Evolutionary conservation across 2,329 filamentous ascomycete genomes (phyloP).

Genomic region (Sclerotinia spermophila): DNA sequence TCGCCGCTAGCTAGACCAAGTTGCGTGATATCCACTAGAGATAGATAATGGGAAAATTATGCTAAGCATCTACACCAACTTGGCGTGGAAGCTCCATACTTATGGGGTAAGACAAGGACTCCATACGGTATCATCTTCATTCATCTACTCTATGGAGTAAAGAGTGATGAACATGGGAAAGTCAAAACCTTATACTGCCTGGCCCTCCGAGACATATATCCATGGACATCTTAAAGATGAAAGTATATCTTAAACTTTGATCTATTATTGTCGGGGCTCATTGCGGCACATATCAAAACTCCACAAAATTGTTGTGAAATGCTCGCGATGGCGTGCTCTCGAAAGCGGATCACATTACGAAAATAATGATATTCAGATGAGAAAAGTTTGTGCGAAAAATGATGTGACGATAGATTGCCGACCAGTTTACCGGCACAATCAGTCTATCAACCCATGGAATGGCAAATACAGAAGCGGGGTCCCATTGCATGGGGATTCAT

Average conservation of each 20-base stretch:
- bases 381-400: neutral
- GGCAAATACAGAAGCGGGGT: neutral
- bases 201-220: neutral
- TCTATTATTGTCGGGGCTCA: neutral
- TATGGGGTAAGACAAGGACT: neutral
- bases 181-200: neutral
- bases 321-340: neutral
- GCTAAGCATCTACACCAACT: neutral
- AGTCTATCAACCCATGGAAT: neutral
- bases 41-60: neutral
- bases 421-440: neutral
- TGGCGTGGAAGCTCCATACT: neutral
- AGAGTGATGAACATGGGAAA: neutral
- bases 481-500: neutral
- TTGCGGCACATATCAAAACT: neutral
- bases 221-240: neutral
- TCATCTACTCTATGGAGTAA: neutral
- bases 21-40: constrained; percentile 8
- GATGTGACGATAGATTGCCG: neutral
- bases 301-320: neutral
- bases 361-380: neutral
- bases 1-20: neutral
- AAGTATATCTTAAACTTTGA: neutral
- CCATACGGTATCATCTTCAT: neutral
- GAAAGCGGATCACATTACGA: neutral